Conservation (phyloP, 768 basidiomycete genomes). For the Russula compacta region DNA sequence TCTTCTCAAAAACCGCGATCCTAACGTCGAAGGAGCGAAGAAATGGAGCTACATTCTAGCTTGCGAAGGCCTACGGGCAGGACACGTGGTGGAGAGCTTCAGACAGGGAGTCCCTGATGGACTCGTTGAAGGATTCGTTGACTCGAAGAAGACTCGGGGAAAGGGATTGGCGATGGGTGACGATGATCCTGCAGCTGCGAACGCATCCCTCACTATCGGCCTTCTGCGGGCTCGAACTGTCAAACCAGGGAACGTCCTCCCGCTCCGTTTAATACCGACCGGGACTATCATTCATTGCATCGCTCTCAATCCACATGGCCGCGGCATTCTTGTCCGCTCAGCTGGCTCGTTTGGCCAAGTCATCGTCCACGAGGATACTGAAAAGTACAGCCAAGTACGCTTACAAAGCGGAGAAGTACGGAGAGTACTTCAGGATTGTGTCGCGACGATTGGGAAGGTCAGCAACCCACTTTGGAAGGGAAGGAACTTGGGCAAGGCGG, state of each 20-base stretch:
- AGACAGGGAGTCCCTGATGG: conserved; percentile 72
- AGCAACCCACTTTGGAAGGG: conserved; percentile 89
- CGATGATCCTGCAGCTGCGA: conserved; percentile 29
- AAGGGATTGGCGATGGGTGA: conserved; percentile 21
- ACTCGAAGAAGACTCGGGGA: conserved; percentile 23
- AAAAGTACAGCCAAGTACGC: conserved; percentile 70
- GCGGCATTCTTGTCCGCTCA: conserved; percentile 75
- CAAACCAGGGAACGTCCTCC: conserved; percentile 89
- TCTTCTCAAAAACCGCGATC: conserved; percentile 58
- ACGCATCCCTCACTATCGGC: conserved; percentile 68
- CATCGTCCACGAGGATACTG: conserved; percentile 63
- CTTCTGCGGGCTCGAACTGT: conserved; percentile 75
- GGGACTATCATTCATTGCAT: conserved; percentile 86
- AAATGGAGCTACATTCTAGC: conserved; percentile 91
- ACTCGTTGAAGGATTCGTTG: conserved; percentile 43
- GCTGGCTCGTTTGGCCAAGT: conserved; percentile 84
- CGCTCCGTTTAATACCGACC: conserved; percentile 83
- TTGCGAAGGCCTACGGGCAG: conserved; percentile 80
- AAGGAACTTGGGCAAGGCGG: conserved; percentile 83
- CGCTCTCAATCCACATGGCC: conserved; percentile 64
- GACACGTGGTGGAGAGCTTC: conserved; percentile 82
- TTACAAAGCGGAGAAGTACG: conserved; percentile 92
- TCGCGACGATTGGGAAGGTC: conserved; percentile 84
- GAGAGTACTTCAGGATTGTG: conserved; percentile 69
- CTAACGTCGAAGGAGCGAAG: conserved; percentile 40